A percentile compares a stretch with the other conserved stretches of the same genome.
Conservation (phyloP, 352 stramenopile genomes). For the Phytophthora multivora region DNA sequence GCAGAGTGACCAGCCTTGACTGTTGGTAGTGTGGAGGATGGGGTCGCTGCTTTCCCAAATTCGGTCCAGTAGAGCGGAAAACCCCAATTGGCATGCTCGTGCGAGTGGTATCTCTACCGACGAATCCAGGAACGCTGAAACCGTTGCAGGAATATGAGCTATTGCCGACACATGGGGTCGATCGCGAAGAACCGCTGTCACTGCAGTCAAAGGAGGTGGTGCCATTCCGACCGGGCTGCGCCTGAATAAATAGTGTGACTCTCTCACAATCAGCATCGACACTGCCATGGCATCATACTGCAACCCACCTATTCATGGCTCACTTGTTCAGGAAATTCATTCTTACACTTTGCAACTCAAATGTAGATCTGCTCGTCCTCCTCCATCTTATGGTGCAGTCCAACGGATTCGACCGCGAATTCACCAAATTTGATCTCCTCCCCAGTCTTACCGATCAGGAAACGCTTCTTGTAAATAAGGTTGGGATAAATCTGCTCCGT, state of each 20-base stretch:
- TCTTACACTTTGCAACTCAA: slow-evolving; percentile 32
- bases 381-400: slow-evolving; percentile 70
- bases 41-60: slow-evolving; percentile 28
- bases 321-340: slow-evolving; percentile 6
- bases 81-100: slow-evolving; percentile 18
- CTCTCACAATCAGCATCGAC: neutral
- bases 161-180: slow-evolving; percentile 7
- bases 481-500: slow-evolving; percentile 79
- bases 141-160: slow-evolving; percentile 5
- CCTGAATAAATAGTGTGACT: slow-evolving; percentile 4
- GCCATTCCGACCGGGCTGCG: slow-evolving; percentile 6
- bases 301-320: neutral
- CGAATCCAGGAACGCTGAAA: slow-evolving; percentile 22
- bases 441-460: slow-evolving; percentile 69
- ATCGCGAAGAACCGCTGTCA: slow-evolving; percentile 17
- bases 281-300: neutral
- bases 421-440: slow-evolving; percentile 77
- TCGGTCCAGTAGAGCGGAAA: slow-evolving; percentile 16
- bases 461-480: slow-evolving; percentile 81
- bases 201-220: slow-evolving; percentile 12
- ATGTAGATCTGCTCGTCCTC: slow-evolving; percentile 72
- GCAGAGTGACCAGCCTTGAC: slow-evolving; percentile 17
- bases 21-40: neutral
- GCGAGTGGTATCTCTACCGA: slow-evolving; percentile 27
- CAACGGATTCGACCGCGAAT: slow-evolving; percentile 67